Percentiles rank a stretch among this genome's conserved stretches.
phyloP scores from a whole-genome alignment of 768 basidiomycete genomes.

The Mrakia gelida region DNA sequence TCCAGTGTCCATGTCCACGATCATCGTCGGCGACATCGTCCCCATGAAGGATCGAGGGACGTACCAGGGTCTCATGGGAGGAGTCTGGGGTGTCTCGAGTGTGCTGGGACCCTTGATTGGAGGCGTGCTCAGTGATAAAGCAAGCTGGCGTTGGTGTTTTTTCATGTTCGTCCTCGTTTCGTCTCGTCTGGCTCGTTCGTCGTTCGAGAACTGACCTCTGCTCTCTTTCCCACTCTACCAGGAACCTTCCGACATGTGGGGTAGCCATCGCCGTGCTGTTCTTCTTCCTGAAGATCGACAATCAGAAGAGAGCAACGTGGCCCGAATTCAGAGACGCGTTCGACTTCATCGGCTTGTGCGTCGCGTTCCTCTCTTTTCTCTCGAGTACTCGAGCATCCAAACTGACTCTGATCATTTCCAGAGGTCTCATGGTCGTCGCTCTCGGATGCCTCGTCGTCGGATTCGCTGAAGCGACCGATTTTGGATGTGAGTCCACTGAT shows the following conservation, averaged over 20 bases:
- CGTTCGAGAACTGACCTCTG: background rate
- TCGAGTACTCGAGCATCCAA: background rate
- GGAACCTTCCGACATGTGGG: constrained; percentile 28
- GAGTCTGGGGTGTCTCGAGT: constrained; percentile 27
- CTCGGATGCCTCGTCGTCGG: constrained; percentile 27
- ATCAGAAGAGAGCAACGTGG: background rate
- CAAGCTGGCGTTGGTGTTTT: constrained; percentile 31
- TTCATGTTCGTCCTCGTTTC: constrained; percentile 13
- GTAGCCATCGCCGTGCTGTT: constrained; percentile 20
- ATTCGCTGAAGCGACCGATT: constrained; percentile 28
- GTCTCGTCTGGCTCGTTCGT: background rate
- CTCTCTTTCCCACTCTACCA: background rate
- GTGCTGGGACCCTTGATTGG: constrained; percentile 31
- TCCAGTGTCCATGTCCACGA: background rate
- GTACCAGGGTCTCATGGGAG: constrained; percentile 30
- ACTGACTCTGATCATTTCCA: background rate
- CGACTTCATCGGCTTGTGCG: constrained; percentile 11
- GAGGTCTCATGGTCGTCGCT: background rate
- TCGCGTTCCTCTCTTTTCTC: background rate
- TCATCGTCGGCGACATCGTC: constrained; percentile 26
- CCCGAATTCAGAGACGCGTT: constrained; percentile 9
- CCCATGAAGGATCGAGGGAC: constrained; percentile 17
- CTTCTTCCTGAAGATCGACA: constrained; percentile 20
- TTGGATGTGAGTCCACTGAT: constrained; percentile 8
- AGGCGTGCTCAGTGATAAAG: constrained; percentile 26